Base-by-base conservation (phyloP, 768 basidiomycete species). In the Holtermannia corniformis region DNA sequence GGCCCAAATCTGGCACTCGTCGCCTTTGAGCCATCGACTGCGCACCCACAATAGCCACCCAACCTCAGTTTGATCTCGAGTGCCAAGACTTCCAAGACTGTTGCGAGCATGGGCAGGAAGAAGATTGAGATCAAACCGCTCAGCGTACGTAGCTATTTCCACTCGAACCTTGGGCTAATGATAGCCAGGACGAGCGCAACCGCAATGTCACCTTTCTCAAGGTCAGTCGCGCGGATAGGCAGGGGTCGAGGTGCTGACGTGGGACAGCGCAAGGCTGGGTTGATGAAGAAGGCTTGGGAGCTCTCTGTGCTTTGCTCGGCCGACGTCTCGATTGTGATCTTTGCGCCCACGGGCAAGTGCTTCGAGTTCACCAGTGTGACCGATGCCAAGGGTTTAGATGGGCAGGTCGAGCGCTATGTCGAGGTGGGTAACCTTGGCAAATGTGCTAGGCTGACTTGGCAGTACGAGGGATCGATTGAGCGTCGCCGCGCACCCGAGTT, bases 251-350 rank as follows among this genome's bases (percentile, higher is more conserved):
- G 21, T 12, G 40, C 22, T n/a, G 22, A 41, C 19, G 20, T n/a
- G 14, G 40, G 22, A 1, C 41, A 68, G 65, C 60, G 71, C 12
- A 72, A 72, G 61, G 68, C 68, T 5, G 71, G 71, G 21, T 44
- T 72, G 52, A 68, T 72, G 66, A 72, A 72, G 57, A 72, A 72
- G 51, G 71, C 71, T 20, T 72, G 71, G 71, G 71, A 72, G 51
- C 49, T 72, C 41, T 64, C 63, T 23, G 71, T 72, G 1, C 57
- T 72, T 10, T 70, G 68, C 50, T 64, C 54, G 12, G 71, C 71
- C 24, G 71, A 72, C 47, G 67, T 72, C 14, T 68, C 67, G 12
- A 64, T 72, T 28, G 27, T 72, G 43, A 68, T 72, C 58, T 72
- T 72, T 51, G 55, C 59, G 23, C 60, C 61, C 32, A 49, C 51